Evolutionary conservation across 2,329 filamentous ascomycete species (phyloP).

Genomic region (Xylariaceae sp.): DNA sequence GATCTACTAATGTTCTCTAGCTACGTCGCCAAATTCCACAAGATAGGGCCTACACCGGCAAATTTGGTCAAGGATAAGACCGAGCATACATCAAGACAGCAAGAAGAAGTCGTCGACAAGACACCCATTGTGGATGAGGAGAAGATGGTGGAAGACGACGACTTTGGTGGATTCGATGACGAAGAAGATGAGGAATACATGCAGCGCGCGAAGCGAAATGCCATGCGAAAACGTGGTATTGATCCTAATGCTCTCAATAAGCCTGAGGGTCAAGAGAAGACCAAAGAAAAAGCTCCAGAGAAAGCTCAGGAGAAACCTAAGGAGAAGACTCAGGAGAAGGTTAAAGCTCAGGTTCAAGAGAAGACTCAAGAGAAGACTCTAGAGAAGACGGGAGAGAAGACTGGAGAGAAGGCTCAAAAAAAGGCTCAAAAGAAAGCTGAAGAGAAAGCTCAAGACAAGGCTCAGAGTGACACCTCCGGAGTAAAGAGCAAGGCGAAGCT

Average conservation of each 20-base stretch:
- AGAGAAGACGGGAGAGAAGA: conserved; percentile 1
- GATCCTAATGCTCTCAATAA: conserved; percentile 68
- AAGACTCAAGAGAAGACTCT: conserved; percentile 31
- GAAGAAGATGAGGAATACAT: conserved; percentile 76
- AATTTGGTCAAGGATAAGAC: conserved; percentile 54
- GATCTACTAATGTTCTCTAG: conserved; percentile 9
- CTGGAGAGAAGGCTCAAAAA: neutral
- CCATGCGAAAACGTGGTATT: conserved; percentile 75
- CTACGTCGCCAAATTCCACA: conserved; percentile 93
- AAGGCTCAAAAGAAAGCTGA: conserved; percentile 43
- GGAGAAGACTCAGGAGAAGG: conserved; percentile 45
- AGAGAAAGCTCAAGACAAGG: conserved; percentile 22
- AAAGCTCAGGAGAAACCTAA: conserved; percentile 42
- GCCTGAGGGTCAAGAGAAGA: conserved; percentile 45
- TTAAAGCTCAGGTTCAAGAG: conserved; percentile 38
- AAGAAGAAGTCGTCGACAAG: conserved; percentile 67
- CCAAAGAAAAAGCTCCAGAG: conserved; percentile 19
- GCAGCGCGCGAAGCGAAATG: conserved; percentile 74
- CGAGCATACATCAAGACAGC: conserved; percentile 34
- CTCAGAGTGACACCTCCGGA: conserved; percentile 5
- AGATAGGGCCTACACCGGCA: conserved; percentile 77
- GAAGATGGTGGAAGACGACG: conserved; percentile 54
- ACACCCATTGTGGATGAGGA: conserved; percentile 65
- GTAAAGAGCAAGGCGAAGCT: conserved; percentile 26
- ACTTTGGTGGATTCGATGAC: conserved; percentile 78